Base-by-base conservation (phyloP, 2,329 filamentous ascomycete species). In the Aspergillus fumigatus region DNA sequence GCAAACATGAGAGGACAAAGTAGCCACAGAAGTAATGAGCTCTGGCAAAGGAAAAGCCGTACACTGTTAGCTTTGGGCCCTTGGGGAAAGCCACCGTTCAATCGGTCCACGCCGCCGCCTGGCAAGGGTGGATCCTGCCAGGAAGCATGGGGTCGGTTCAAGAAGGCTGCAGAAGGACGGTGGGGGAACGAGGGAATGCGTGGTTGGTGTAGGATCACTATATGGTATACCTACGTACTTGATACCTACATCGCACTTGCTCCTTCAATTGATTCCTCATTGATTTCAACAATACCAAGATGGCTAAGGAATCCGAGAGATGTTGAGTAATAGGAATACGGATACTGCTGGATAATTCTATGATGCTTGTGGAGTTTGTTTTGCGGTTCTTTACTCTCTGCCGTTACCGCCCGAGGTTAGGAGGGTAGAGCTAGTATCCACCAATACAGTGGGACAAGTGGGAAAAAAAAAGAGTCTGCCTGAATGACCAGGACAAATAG, bases 91-190 rank as follows among this genome's bases (percentile, higher is more conserved):
- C 55, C 59, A 55, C 54, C 54, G 53, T 64, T 65, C 52, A 52
- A 52, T 52, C 60, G 60, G 61, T 55, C 57, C 61, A 63, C 59
- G 60, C 62, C 60, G 62, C 59, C 60, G 43, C 43, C 43, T 26
- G 23, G 53, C 53, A 55, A 60, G 51, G 23, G 63, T 64, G 63
- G 63, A 58, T 59, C 58, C 52, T 47, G 48, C 51, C 17, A 55
- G 19, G 43, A 50, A 53, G 54, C 50, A 57, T 57, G 55, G 51
- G 52, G 55, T 59, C 49, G 51, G 25, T 58, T 51, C 43, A 26
- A 47, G 43, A 55, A 35, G 49, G 48, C 52, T 57, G 48, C 54
- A 55, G 49, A 58, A 51, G 50, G 52, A 25, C 40, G 41, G 52
- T 53, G 48, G 29, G 27, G 50, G 51, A 41, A 52, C 50, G 59